phyloP scores from a whole-genome alignment of 2,329 filamentous ascomycete genomes.

The Polytolypa hystricis region DNA sequence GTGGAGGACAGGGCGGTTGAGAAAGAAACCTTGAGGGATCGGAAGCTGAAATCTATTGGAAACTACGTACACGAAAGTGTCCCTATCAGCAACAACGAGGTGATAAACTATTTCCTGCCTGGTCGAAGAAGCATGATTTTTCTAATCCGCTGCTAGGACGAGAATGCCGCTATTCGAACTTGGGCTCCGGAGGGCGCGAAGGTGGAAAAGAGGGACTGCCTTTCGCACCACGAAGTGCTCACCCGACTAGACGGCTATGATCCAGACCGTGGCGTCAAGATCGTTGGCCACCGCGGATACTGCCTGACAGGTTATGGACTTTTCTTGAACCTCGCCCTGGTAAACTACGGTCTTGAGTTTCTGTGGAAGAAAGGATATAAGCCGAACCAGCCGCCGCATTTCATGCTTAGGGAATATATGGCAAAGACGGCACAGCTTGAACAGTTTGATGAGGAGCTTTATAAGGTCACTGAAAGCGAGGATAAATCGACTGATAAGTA shows the following conservation, averaged over 20 bases:
- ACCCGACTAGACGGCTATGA: constrained; percentile 83
- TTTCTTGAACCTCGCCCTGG: constrained; percentile 80
- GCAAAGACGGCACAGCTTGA: constrained; percentile 95
- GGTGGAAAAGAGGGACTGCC: constrained; percentile 62
- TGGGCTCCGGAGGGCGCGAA: constrained; percentile 70
- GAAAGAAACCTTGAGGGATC: constrained; percentile 63
- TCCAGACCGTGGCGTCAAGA: constrained; percentile 81
- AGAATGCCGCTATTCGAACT: constrained; percentile 64
- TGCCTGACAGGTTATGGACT: constrained; percentile 84
- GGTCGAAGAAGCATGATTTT: neutral
- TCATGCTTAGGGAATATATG: constrained; percentile 95
- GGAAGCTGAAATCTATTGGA: constrained; percentile 73
- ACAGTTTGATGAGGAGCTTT: constrained; percentile 95
- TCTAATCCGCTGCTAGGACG: constrained; percentile 41
- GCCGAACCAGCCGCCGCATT: constrained; percentile 75
- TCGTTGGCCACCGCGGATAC: constrained; percentile 90
- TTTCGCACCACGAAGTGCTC: constrained; percentile 93
- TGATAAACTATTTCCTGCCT: constrained; percentile 20
- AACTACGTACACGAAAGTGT: constrained; percentile 88
- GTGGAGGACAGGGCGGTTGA: constrained; percentile 61
- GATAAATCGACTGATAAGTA: constrained; percentile 83
- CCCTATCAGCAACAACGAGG: constrained; percentile 70
- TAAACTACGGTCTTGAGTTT: constrained; percentile 92
- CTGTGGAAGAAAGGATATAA: constrained; percentile 70
- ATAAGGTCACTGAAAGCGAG: constrained; percentile 80